A percentile compares a stretch with the other conserved stretches of the same genome.
Evolutionary conservation across 495 filamentous ascomycete species (phyloP).

Genomic region (Lasiosphaeris hirsuta): DNA sequence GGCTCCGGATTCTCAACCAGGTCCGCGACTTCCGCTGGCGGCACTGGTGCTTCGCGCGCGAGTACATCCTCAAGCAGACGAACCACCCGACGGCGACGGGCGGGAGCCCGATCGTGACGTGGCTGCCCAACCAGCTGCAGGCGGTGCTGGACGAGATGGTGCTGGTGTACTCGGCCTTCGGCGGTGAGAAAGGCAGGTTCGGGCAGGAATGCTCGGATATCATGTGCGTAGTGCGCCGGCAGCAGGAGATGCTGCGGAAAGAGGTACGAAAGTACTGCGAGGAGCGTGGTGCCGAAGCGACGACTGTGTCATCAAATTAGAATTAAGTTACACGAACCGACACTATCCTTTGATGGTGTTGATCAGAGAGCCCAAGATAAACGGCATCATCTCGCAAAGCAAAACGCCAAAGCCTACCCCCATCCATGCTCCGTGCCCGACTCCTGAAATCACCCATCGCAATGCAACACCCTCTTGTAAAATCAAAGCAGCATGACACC

Average conservation of each 20-base stretch:
- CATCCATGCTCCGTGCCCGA: too few species aligned
- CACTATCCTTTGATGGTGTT: too few species aligned
- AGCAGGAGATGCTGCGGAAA: slow-evolving; percentile 65
- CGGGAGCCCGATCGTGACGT: slow-evolving; percentile 87
- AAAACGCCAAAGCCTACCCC: too few species aligned
- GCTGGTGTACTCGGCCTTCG: slow-evolving; percentile 52
- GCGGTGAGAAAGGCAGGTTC: slow-evolving; percentile 34
- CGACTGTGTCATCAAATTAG: not conserved
- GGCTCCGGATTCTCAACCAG: slow-evolving; percentile 72
- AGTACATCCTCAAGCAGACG: slow-evolving; percentile 86
- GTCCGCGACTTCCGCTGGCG: slow-evolving; percentile 90
- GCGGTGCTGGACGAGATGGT: slow-evolving; percentile 75
- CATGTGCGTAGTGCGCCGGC: slow-evolving; percentile 66
- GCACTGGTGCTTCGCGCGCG: slow-evolving; percentile 91
- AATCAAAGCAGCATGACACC: not conserved
- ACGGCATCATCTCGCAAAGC: too few species aligned
- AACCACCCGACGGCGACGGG: slow-evolving; percentile 84
- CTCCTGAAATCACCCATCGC: too few species aligned
- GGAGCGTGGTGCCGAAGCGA: slow-evolving; percentile 55
- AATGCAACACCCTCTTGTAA: not conserved
- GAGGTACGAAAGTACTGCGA: slow-evolving; percentile 80
- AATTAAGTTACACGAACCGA: not conserved
- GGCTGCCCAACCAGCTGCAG: slow-evolving; percentile 80
- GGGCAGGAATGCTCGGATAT: slow-evolving; percentile 49
- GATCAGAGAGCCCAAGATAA: too few species aligned